A percentile compares a stretch with the other conserved stretches of the same genome.
Evolutionary conservation across 352 stramenopile species (phyloP).

Genomic region (Phytophthora palmivora): DNA sequence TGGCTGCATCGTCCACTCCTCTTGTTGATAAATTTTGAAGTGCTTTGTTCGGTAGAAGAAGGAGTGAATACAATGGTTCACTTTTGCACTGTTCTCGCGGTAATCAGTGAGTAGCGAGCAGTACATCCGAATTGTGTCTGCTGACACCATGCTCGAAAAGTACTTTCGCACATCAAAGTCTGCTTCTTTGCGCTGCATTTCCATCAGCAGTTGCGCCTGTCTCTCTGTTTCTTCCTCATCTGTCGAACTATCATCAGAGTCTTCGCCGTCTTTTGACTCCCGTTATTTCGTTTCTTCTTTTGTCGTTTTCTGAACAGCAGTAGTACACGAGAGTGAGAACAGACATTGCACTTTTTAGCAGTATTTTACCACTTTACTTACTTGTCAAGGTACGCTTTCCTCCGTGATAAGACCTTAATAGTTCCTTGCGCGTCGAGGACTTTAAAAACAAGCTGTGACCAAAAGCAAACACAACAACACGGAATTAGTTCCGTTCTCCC

Average conservation of each 20-base stretch:
- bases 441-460: conserved; percentile 82
- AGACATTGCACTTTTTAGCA: conserved; percentile 4
- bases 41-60: conserved; percentile 89
- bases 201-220: conserved; percentile 70
- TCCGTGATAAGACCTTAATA: conserved; percentile 84
- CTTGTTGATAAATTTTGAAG: conserved; percentile 76
- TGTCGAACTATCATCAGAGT: conserved; percentile 61
- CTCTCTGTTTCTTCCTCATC: conserved; percentile 83
- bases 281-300: conserved; percentile 45
- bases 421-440: conserved; percentile 83
- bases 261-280: conserved; percentile 42
- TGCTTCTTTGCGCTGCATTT: conserved; percentile 88
- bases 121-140: conserved; percentile 88
- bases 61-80: conserved; percentile 91
- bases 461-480: conserved; percentile 2
- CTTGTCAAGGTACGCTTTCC: conserved; percentile 71
- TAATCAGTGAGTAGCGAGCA: conserved; percentile 74
- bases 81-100: conserved; percentile 77
- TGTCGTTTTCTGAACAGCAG: conserved; percentile 46
- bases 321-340: conserved; percentile 13
- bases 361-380: conserved; percentile 18
- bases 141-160: conserved; percentile 81
- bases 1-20: conserved; percentile 86
- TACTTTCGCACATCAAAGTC: conserved; percentile 88
- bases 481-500: conserved; percentile 11